These are phyloP conservation scores for Monosporascus sp. DNA, from an alignment of 2,329 filamentous ascomycete genomes.

Conservation along the genomic window DNA sequence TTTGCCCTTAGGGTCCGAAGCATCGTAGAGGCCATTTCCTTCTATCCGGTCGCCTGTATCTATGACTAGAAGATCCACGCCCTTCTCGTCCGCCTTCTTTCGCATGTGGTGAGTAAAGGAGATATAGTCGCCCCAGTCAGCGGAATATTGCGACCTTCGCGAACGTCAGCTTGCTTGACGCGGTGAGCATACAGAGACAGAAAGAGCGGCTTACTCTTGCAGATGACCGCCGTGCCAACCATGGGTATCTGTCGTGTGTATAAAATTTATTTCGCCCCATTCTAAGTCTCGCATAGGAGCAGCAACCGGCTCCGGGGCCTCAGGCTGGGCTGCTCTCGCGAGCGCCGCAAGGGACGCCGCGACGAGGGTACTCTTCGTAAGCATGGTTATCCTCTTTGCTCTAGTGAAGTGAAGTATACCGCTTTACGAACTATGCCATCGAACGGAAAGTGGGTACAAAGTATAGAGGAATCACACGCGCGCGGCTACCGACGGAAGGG, in stretches of 20 bases:
- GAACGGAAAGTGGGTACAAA: not conserved
- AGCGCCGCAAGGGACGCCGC: constrained; percentile 33
- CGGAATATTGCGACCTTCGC: constrained; percentile 72
- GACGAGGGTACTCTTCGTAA: constrained; percentile 27
- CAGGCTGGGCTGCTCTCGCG: constrained; percentile 62
- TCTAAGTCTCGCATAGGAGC: constrained; percentile 78
- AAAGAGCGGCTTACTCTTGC: constrained; percentile 63
- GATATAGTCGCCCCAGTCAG: constrained; percentile 97
- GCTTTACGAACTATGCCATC: not conserved
- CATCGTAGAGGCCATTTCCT: constrained; percentile 91
- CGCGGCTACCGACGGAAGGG: too few relatives aligned
- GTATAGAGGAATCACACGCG: too few relatives aligned
- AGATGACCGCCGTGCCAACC: constrained; percentile 94
- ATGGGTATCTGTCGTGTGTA: constrained; percentile 96
- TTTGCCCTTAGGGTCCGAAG: constrained; percentile 77
- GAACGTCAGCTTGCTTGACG: not conserved
- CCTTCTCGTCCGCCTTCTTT: constrained; percentile 69
- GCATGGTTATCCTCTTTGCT: constrained; percentile 18
- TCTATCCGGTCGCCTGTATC: constrained; percentile 93
- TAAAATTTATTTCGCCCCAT: constrained; percentile 93
- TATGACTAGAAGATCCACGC: constrained; percentile 82
- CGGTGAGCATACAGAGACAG: not conserved
- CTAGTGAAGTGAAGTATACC: not conserved
- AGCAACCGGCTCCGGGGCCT: constrained; percentile 68
- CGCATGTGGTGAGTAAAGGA: constrained; percentile 85